Evolutionary conservation across 805 yeast genomes (phyloP).

Genomic region (Scheffersomyces amazonensis): DNA sequence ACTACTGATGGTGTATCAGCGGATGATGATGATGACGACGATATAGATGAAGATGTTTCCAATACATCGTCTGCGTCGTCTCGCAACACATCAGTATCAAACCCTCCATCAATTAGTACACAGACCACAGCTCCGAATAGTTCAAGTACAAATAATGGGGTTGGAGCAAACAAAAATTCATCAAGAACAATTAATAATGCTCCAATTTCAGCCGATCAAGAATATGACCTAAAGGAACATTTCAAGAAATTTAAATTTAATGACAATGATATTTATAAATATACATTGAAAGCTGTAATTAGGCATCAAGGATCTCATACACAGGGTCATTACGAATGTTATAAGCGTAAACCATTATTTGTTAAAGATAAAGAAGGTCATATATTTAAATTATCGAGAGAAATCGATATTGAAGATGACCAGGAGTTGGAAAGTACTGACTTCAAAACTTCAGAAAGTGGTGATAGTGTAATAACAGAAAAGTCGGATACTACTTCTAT

Average conservation of each 20-base stretch:
- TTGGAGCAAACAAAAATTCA: constrained; percentile 2
- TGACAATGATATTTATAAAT: constrained; percentile 44
- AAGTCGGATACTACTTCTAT: not conserved
- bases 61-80: not conserved
- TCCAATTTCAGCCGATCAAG: constrained; percentile 38
- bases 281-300: constrained; percentile 67
- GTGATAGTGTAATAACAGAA: not conserved
- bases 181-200: constrained; percentile 32
- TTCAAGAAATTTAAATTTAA: constrained; percentile 37
- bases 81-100: constrained; percentile 4
- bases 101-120: constrained; percentile 9
- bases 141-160: constrained; percentile 7
- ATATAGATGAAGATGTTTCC: constrained; percentile 16
- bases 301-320: constrained; percentile 88
- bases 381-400: constrained; percentile 40
- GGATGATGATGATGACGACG: constrained; percentile 13
- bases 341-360: constrained; percentile 67
- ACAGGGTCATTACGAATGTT: constrained; percentile 90
- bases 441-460: not conserved
- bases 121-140: constrained; percentile 1
- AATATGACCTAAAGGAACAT: constrained; percentile 30
- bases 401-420: constrained; percentile 25
- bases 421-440: not conserved
- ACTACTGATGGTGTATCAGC: constrained; percentile 13
- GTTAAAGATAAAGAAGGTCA: constrained; percentile 43